These are phyloP conservation scores for Liquidambar formosana DNA, from an alignment of 164 flowering plant species.

Conservation along the genomic window DNA sequence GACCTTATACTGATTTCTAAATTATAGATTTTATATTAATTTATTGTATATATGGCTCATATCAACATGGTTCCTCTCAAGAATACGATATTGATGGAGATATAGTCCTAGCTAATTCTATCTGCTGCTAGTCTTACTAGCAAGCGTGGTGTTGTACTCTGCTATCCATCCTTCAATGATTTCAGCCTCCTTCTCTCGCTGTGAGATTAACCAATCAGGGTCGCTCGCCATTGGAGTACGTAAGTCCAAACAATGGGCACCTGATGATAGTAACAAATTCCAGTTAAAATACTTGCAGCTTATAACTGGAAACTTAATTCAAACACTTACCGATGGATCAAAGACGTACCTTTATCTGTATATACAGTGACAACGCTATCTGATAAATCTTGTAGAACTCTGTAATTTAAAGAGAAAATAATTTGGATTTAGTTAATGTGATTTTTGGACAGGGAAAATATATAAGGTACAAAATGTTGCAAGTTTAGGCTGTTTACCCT, in stretches of 20 bases:
- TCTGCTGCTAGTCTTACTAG: too few species aligned
- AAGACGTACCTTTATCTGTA: background rate
- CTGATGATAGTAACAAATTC: background rate
- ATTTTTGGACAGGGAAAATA: too few species aligned
- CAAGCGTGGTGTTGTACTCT: background rate
- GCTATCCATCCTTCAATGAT: conserved; percentile 3
- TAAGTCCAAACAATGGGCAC: conserved; percentile 2
- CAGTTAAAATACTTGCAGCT: too few species aligned
- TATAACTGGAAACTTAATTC: too few species aligned
- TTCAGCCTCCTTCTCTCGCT: background rate
- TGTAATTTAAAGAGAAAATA: background rate
- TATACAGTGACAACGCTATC: background rate
- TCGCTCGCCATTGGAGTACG: background rate
- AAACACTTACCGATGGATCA: too few species aligned
- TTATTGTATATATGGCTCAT: too few species aligned
- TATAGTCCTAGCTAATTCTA: too few species aligned
- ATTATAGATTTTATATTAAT: too few species aligned
- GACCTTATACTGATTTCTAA: too few species aligned
- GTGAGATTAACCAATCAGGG: background rate
- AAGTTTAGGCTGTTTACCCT: conserved; percentile 18
- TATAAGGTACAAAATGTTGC: too few species aligned
- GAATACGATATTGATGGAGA: too few species aligned
- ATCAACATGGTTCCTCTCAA: too few species aligned
- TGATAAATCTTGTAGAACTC: conserved; percentile 8
- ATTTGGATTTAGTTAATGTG: background rate